Base-by-base conservation (phyloP, 1,284 basidiomycete species). In the Fomitopsis palustris region DNA sequence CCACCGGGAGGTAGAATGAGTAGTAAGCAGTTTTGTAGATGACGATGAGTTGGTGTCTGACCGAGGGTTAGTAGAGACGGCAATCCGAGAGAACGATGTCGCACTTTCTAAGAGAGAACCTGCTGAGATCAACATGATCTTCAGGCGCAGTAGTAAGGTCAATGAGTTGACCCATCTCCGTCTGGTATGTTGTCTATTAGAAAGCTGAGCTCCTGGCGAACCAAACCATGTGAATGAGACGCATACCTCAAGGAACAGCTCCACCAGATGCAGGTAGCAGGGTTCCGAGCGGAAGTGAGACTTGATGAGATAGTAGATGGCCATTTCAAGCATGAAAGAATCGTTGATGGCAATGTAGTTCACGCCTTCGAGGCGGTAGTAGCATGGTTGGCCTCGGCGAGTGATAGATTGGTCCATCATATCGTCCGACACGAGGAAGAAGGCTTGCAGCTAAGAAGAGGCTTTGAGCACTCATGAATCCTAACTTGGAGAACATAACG, bases 11-110 rank as follows among this genome's bases (percentile, higher is more conserved):
- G 80, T 98, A 98, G 84, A 98, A 99, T 31, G 95, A 98, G 79
- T 99, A 99, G 79, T 86, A 98, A 0, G 96, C 93, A 19, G 97
- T 98, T 79, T 99, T 99, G 86, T 96, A 98, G 62, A 95, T 85
- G 54, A 98, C 96, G 72, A 98, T 99, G 61, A 95, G 84, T 66
- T 87, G 86, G 74, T 98, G 95, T 71, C 93, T 95, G 69, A 25
- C 19, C 39, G 17, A 3, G 10, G 12, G 55, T 19, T 57, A 41
- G 29, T 45, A 43, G 37, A 9, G 41, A 45, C 4, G 9, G 19
- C 39, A 5, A 31, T 19, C 38, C 25, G 16, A 9, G 35, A 52
- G 42, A 57, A 19, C 35, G 49, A 58, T 54, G 53, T 56, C 42
- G 29, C 60, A 92, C 93, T 92, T 93, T 61, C 90, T 76, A n/a